Percentiles rank a stretch among this genome's conserved stretches.
Evolutionary conservation across 2,329 filamentous ascomycete genomes (phyloP).

Genomic region (Madurella fahalii): DNA sequence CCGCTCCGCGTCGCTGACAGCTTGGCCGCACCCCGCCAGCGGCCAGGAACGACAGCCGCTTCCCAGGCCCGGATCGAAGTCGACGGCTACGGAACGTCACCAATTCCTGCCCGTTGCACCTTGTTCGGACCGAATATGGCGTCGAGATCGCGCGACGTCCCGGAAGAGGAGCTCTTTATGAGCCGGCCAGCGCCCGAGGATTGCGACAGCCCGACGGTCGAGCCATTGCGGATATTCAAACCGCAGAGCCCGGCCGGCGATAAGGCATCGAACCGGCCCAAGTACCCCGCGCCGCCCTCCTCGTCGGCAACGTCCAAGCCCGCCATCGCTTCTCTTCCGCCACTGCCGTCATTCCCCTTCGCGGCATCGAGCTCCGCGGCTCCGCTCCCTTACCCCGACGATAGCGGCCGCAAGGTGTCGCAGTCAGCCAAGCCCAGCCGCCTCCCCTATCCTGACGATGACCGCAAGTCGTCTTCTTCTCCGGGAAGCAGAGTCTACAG

Average conservation of each 20-base stretch:
- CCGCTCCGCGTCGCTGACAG: slow-evolving; percentile 3
- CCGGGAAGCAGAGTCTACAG: slow-evolving; percentile 29
- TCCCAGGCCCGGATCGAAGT: neutral
- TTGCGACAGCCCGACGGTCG: slow-evolving; percentile 71
- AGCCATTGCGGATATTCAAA: slow-evolving; percentile 82
- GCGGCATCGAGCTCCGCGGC: slow-evolving; percentile 67
- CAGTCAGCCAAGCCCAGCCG: neutral
- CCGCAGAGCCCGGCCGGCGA: slow-evolving; percentile 60
- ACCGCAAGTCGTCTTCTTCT: slow-evolving; percentile 31
- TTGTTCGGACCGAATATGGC: slow-evolving; percentile 33
- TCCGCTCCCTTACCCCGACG: slow-evolving; percentile 69
- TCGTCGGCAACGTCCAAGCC: slow-evolving; percentile 44
- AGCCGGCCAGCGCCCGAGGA: slow-evolving; percentile 50
- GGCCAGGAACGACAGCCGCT: neutral
- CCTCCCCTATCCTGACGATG: slow-evolving; percentile 34
- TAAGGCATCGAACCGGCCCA: slow-evolving; percentile 40
- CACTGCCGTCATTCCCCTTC: slow-evolving; percentile 51
- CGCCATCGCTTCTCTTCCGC: slow-evolving; percentile 28
- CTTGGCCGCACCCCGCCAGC: slow-evolving; percentile 1
- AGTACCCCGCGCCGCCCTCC: slow-evolving; percentile 47
- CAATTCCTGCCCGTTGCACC: neutral
- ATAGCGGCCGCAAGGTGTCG: slow-evolving; percentile 46
- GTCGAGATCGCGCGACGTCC: slow-evolving; percentile 58
- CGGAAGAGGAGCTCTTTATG: slow-evolving; percentile 82
- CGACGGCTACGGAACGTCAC: neutral